Conservation (phyloP, 805 yeast genomes). For the Candida nitratophila region DNA sequence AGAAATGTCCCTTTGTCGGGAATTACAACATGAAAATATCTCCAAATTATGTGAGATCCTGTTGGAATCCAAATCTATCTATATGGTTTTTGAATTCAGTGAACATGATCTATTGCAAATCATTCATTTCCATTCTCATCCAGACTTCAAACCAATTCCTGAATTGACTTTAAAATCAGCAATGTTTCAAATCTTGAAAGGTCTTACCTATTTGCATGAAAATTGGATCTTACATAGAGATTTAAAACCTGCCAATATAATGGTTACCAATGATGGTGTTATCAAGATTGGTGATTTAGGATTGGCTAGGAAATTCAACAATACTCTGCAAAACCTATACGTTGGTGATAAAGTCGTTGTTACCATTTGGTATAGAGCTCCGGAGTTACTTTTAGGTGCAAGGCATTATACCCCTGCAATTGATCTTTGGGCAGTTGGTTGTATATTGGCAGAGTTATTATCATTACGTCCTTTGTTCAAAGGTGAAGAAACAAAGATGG, state of each 20-base stretch:
- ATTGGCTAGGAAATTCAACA: conserved; percentile 78
- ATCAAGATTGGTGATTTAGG: conserved; percentile 96
- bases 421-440: conserved; percentile 94
- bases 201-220: conserved; percentile 85
- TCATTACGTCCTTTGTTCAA: conserved; percentile 90
- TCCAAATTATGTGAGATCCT: conserved; percentile 77
- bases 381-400: conserved; percentile 84
- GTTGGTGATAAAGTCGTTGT: conserved; percentile 95
- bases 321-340: conserved; percentile 79
- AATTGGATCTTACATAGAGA: conserved; percentile 97
- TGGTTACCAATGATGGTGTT: conserved; percentile 86
- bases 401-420: conserved; percentile 90
- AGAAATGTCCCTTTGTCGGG: conserved; percentile 93
- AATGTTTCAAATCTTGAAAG: conserved; percentile 88
- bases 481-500: conserved; percentile 97
- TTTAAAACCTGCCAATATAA: conserved; percentile 94
- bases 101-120: conserved; percentile 94
- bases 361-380: conserved; percentile 95
- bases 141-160: conserved; percentile 74
- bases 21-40: conserved; percentile 71
- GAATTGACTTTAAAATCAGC: conserved; percentile 74
- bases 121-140: conserved; percentile 90
- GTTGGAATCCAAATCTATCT: conserved; percentile 81
- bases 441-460: conserved; percentile 85
- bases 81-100: conserved; percentile 93